Conservation (phyloP, 2,329 filamentous ascomycete genomes). For the Aspergillus latus region DNA sequence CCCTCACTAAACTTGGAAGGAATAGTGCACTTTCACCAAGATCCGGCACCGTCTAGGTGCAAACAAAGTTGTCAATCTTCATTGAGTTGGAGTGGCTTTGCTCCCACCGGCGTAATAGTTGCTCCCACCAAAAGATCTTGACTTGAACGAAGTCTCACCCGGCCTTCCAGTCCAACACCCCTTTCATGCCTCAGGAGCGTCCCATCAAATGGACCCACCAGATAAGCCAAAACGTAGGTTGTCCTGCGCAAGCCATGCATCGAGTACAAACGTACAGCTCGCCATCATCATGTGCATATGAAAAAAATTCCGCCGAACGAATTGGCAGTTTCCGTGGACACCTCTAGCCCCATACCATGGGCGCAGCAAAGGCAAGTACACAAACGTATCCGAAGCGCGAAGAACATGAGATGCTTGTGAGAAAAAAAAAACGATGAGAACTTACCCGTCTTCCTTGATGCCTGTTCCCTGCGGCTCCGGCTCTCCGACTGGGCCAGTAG, state of each 20-base stretch:
- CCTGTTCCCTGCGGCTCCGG: conserved; percentile 42
- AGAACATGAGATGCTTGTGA: conserved; percentile 9
- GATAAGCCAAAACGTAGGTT: conserved; percentile 4
- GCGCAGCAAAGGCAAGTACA: not conserved
- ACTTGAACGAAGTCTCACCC: conserved; percentile 14
- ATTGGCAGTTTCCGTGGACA: not conserved
- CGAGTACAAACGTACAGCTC: conserved; percentile 12
- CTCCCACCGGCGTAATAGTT: conserved; percentile 11
- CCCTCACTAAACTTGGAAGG: conserved; percentile 17
- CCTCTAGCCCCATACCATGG: not conserved
- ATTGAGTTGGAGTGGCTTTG: too few species aligned
- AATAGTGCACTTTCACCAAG: conserved; percentile 7
- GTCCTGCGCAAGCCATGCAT: not conserved
- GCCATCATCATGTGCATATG: conserved; percentile 2
- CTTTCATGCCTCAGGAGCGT: conserved; percentile 10
- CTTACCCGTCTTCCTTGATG: conserved; percentile 93
- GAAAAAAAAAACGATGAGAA: conserved; percentile 25
- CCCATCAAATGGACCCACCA: conserved; percentile 16
- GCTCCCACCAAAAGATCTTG: conserved; percentile 13
- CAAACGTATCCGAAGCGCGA: conserved; percentile 17
- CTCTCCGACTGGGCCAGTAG: conserved; percentile 27
- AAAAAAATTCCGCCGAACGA: conserved; percentile 10
- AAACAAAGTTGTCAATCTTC: too few species aligned
- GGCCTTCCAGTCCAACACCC: conserved; percentile 11
- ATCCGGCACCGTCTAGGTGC: conserved; percentile 13